Conservation (phyloP, 805 yeast genomes). For the Saturnispora mendoncae region DNA sequence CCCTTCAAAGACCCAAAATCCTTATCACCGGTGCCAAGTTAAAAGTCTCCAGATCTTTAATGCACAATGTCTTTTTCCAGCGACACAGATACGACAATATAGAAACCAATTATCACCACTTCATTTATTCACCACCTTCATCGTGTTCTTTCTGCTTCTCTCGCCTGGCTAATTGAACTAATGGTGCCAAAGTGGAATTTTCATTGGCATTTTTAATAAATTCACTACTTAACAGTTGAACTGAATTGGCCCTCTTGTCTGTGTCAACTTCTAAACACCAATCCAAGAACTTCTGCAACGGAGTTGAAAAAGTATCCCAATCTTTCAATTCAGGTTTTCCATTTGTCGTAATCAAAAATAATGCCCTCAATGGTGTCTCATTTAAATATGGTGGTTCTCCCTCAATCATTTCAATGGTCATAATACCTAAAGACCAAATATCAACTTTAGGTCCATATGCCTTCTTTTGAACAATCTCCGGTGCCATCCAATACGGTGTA, state of each 20-base stretch:
- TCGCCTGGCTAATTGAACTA: conserved; percentile 65
- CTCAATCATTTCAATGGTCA: conserved; percentile 84
- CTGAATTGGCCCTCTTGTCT: conserved; percentile 71
- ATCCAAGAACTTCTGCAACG: conserved; percentile 60
- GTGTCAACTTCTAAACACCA: conserved; percentile 79
- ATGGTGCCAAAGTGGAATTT: conserved; percentile 55
- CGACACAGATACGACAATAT: too few relatives aligned
- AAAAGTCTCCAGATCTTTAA: too few relatives aligned
- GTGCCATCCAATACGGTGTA: conserved; percentile 89
- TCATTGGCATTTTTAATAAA: conserved; percentile 58
- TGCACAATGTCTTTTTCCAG: too few relatives aligned
- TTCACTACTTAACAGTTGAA: conserved; percentile 56
- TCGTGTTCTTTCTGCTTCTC: conserved; percentile 37
- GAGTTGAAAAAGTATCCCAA: conserved; percentile 66
- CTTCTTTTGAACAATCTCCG: conserved; percentile 72
- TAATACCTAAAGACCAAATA: conserved; percentile 76
- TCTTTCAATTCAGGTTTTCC: conserved; percentile 69
- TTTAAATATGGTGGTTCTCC: conserved; percentile 79
- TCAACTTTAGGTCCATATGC: conserved; percentile 78
- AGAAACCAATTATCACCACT: too few relatives aligned
- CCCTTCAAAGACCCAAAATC: too few relatives aligned
- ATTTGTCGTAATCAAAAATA: conserved; percentile 68
- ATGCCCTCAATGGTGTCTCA: conserved; percentile 70
- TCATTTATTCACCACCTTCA: conserved; percentile 17
- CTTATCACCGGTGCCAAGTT: too few relatives aligned